Percentiles rank a stretch among this genome's conserved stretches.
phyloP scores from a whole-genome alignment of 306 rosid genomes.

The Leucaena leucocephala region DNA sequence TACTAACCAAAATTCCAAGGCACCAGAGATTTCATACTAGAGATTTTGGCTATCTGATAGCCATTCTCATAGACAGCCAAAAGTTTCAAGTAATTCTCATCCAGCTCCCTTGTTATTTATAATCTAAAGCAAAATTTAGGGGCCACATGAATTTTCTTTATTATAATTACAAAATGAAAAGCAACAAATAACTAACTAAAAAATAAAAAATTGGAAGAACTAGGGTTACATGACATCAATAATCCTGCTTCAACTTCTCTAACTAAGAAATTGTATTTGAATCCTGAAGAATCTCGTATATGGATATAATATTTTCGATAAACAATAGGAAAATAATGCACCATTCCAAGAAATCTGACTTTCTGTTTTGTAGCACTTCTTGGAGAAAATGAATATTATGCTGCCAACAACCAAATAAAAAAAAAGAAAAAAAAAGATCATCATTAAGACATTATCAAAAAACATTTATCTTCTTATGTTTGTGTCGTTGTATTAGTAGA shows the following conservation, averaged over 20 bases:
- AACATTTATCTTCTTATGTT: not conserved
- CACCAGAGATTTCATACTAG: not conserved
- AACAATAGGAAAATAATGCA: constrained; percentile 88
- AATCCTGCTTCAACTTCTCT: constrained; percentile 36
- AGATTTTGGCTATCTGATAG: constrained; percentile 7
- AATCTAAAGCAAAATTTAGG: not conserved
- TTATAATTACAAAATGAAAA: constrained; percentile 24
- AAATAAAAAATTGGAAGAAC: constrained; percentile 33
- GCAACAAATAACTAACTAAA: constrained; percentile 19
- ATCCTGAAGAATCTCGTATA: constrained; percentile 79
- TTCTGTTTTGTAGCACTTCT: constrained; percentile 94
- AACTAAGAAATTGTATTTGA: constrained; percentile 49
- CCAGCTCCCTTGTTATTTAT: constrained; percentile 9
- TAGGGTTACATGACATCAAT: constrained; percentile 26
- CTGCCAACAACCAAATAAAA: constrained; percentile 50
- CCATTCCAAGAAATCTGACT: constrained; percentile 96
- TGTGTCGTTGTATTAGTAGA: constrained; percentile 1
- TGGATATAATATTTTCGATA: constrained; percentile 74
- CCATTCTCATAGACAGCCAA: constrained; percentile 6
- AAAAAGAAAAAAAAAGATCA: not conserved
- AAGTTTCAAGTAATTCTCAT: constrained; percentile 32
- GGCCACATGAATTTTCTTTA: constrained; percentile 20
- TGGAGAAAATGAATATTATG: constrained; percentile 96
- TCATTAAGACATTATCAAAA: constrained; percentile 2
- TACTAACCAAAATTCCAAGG: not conserved